phyloP scores from a whole-genome alignment of 176 grass and related monocot species.

The Lolium perenne region DNA sequence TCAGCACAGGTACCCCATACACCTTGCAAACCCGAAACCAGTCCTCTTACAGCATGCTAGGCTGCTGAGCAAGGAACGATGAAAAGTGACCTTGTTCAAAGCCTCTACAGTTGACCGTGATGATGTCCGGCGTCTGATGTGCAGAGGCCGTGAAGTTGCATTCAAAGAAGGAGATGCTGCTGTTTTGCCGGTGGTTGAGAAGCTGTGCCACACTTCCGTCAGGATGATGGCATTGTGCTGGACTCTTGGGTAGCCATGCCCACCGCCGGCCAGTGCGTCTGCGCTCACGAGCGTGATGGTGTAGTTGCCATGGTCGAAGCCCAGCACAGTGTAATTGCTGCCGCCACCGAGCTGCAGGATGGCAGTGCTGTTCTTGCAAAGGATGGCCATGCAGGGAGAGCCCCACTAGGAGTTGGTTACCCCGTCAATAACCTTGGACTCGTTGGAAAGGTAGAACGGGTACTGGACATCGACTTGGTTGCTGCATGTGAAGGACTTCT shows the following conservation, averaged over 20 bases:
- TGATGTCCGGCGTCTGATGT: fast-evolving
- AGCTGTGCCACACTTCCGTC: not conserved
- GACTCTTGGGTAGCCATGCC: constrained; percentile 38
- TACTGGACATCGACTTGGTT: not conserved
- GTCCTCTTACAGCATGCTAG: not conserved
- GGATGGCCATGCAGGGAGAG: constrained; percentile 43
- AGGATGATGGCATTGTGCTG: constrained; percentile 39
- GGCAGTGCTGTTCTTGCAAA: constrained; percentile 35
- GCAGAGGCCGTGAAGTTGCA: not conserved
- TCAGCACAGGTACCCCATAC: constrained; percentile 29
- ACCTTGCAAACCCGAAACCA: constrained; percentile 12
- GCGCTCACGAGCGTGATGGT: constrained; percentile 37
- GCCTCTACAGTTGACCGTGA: not conserved
- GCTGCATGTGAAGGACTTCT: not conserved
- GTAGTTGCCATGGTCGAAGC: constrained; percentile 36
- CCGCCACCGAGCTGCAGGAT: constrained; percentile 5
- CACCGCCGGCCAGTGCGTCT: not conserved
- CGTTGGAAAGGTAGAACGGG: constrained; percentile 46
- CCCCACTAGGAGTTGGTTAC: constrained; percentile 28
- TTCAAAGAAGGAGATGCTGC: constrained; percentile 39
- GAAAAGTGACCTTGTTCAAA: not conserved
- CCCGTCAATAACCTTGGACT: not conserved
- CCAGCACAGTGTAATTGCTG: constrained; percentile 32
- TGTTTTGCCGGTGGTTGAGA: not conserved
- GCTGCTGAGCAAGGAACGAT: not conserved